Base-by-base conservation (phyloP, 345 rosid species). In the Litchi chinensis region DNA sequence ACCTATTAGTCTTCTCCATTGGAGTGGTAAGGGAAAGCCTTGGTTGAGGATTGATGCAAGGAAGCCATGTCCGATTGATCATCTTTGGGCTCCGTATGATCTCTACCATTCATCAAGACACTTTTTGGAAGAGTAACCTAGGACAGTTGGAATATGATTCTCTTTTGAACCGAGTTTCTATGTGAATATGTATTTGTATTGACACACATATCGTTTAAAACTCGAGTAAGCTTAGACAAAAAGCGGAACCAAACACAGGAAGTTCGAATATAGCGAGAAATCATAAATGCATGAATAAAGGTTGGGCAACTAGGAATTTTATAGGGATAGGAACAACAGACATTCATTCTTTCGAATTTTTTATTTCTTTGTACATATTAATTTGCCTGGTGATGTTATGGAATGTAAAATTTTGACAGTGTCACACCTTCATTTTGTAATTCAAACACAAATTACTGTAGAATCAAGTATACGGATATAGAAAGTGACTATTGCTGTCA, bases 21-120 rank as follows among this genome's bases (percentile, higher is more conserved):
- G 94, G 94, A 90, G 93, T 28, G 97, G 92, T 0, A 92, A 88
- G 76, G 93, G 94, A 8, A 89, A 92, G 83, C 93, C 94, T 41
- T 87, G 94, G 93, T 32, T 86, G 68, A 88, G 97, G 78, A 56
- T 87, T 64, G 93, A 89, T 70, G 86, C 91, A 4, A 79, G 89
- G 66, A 89, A 86, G 81, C 93, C 93, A 19, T 90, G 93, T 71
- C 79, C 70, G 8, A 87, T 89, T 80, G 96, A 90, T 85, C 86
- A 87, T 71, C 85, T 89, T 0, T 92, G 96, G 96, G 93, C 90
- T 70, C 96, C 93, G 0, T 92, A 89, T 65, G 92, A 92, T 80
- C 87, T 88, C 26, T 88, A 88, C 80, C 90, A 86, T 79, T 90
- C 95, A 57, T 85, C 91, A 21, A 83, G 81, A 74, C 87, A 87